Evolutionary conservation across 83 land plant genomes (phyloP).

Genomic region (Picea abies): DNA sequence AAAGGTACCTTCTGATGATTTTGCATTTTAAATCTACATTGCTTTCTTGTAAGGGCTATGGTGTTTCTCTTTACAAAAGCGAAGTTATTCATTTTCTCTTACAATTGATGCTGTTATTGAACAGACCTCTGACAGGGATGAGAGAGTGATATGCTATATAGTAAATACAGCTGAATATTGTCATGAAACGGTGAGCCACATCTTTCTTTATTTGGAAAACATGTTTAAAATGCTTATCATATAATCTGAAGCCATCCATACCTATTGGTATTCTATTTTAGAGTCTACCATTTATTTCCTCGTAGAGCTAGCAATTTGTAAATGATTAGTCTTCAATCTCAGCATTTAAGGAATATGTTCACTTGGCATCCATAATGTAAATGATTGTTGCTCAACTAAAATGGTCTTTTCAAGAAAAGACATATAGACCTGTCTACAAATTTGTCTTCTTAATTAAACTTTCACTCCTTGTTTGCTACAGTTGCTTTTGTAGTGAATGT

Average conservation of each 20-base stretch:
- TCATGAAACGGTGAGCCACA: constrained; percentile 80
- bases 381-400: background rate
- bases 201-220: too few relatives aligned
- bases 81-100: background rate
- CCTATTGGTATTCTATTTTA: too few relatives aligned
- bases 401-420: too few relatives aligned
- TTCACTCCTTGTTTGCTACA: too few relatives aligned
- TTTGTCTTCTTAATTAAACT: too few relatives aligned
- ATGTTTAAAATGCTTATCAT: too few relatives aligned
- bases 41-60: background rate
- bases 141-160: constrained; percentile 93
- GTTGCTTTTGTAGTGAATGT: too few relatives aligned
- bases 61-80: background rate
- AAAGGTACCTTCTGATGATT: constrained; percentile 37
- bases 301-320: background rate
- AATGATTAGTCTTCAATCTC: background rate
- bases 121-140: constrained; percentile 97
- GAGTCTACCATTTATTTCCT: background rate
- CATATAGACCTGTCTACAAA: too few relatives aligned
- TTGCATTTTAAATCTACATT: background rate
- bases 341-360: background rate
- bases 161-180: constrained; percentile 99
- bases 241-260: too few relatives aligned
- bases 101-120: background rate
- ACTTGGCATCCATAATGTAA: background rate